Base-by-base conservation (phyloP, 2,329 filamentous ascomycete species). In the Cercospora sp. region DNA sequence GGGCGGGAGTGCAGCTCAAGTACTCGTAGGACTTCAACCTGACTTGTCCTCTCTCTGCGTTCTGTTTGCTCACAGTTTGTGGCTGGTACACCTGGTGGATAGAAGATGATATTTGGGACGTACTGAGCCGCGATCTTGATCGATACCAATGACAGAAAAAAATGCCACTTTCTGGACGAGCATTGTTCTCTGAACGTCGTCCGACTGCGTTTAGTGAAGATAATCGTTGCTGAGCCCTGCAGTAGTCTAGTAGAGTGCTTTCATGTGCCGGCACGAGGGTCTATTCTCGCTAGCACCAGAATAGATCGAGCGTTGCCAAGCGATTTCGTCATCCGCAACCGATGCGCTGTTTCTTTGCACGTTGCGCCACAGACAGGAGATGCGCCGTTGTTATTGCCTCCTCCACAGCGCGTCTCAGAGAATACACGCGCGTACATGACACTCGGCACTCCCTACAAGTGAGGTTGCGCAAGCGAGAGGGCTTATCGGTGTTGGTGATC, bases 1-100 rank as follows among this genome's bases (percentile, higher is more conserved):
- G 95, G 3, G 66, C 73, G 67, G 20, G 70, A 70, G 39, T 76
- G 59, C 67, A 70, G 59, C 58, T 72, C 55, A 65, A 69, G 42
- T 58, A 69, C 63, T 60, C 51, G 57, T 68, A 65, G 62, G 30
- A 64, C 63, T 36, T 13, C 13, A 53, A 64, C 51, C 28, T 31
- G 48, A 39, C 12, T 18, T 59, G 23, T 61, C 2, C 53, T 20
- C 64, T 62, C 18, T 13, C 20, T 28, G 30, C 58, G 23, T 26
- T 57, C 33, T 28, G 30, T 42, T 64, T 33, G 62, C 30, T 64
- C 26, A 30, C 53, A 33, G 53, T 13, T 20, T 58, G 51, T 36
- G 31, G 28, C 26, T 45, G 30, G 33, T 42, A 58, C 12, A 20
- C 53, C 3, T 39, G 53, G 31, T 33, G 39, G 20, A 33, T 33